Conservation (phyloP, 129 eudicot species). For the Sambucus nigra region DNA sequence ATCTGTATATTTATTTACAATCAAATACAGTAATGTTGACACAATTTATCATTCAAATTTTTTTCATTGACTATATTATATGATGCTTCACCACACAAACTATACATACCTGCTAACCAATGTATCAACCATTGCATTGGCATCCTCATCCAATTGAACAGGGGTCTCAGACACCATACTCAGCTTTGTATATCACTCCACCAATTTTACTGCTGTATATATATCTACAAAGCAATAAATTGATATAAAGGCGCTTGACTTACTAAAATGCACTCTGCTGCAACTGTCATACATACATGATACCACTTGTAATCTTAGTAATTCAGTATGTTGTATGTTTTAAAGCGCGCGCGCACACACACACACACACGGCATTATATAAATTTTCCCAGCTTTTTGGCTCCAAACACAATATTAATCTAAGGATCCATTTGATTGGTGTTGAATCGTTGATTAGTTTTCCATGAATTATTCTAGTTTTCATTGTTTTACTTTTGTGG, state of each 20-base stretch:
- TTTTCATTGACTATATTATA: not conserved
- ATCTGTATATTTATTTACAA: not conserved
- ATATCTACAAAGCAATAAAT: not conserved
- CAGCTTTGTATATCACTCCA: not conserved
- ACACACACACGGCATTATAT: too few species aligned
- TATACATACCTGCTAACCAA: conserved; percentile 19
- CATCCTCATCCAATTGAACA: conserved; percentile 6
- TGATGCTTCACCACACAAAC: not conserved
- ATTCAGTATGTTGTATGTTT: not conserved
- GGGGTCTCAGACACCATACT: conserved; percentile 1
- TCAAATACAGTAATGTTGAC: too few species aligned
- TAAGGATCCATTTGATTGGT: too few species aligned
- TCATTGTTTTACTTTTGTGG: too few species aligned
- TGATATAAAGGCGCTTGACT: too few species aligned
- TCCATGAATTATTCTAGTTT: too few species aligned
- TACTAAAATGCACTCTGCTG: too few species aligned
- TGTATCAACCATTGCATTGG: conserved; percentile 9
- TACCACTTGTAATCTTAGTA: not conserved
- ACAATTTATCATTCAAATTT: too few species aligned
- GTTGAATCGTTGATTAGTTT: too few species aligned
- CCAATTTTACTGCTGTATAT: not conserved
- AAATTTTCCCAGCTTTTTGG: too few species aligned
- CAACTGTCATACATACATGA: too few species aligned
- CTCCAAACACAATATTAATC: too few species aligned
- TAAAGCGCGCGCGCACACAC: not conserved